Conservation (phyloP, 495 filamentous ascomycete species). For the Penicillium macrosclerotiorum region DNA sequence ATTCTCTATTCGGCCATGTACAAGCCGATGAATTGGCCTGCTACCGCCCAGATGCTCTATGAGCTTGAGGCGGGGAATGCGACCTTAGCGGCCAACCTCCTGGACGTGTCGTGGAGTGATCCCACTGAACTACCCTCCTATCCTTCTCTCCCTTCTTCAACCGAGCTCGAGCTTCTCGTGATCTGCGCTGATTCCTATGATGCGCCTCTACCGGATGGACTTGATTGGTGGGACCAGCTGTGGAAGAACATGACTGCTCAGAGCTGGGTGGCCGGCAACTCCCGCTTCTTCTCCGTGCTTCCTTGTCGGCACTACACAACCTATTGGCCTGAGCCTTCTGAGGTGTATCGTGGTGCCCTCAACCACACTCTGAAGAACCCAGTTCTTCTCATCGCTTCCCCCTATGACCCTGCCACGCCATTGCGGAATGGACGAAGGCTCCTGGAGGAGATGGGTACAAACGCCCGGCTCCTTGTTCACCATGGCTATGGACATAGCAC, state of each 20-base stretch:
- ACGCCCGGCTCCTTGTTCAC: conserved; percentile 17
- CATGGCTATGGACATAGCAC: conserved; percentile 19
- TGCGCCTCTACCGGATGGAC: conserved; percentile 15
- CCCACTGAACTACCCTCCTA: not conserved
- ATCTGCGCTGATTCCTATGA: conserved; percentile 20
- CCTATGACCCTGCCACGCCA: conserved; percentile 20
- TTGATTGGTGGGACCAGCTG: conserved; percentile 14
- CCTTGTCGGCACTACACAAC: conserved; percentile 15
- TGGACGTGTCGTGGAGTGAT: conserved; percentile 13
- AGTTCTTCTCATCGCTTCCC: conserved; percentile 8
- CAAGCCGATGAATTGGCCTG: conserved; percentile 10
- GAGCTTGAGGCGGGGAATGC: conserved; percentile 18
- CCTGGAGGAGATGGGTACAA: conserved; percentile 13
- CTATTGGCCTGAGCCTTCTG: conserved; percentile 14
- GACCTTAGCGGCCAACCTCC: conserved; percentile 10
- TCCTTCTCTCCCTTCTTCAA: not conserved
- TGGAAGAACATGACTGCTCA: conserved; percentile 14
- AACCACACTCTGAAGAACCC: conserved; percentile 19
- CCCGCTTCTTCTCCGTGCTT: conserved; percentile 14
- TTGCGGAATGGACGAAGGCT: conserved; percentile 18
- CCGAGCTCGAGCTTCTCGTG: conserved; percentile 11
- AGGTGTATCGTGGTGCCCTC: conserved; percentile 19
- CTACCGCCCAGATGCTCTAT: conserved; percentile 10
- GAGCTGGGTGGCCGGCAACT: conserved; percentile 20
- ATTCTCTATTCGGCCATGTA: conserved; percentile 13